phyloP scores from a whole-genome alignment of 2,329 filamentous ascomycete species.

The Diaporthe australafricana region DNA sequence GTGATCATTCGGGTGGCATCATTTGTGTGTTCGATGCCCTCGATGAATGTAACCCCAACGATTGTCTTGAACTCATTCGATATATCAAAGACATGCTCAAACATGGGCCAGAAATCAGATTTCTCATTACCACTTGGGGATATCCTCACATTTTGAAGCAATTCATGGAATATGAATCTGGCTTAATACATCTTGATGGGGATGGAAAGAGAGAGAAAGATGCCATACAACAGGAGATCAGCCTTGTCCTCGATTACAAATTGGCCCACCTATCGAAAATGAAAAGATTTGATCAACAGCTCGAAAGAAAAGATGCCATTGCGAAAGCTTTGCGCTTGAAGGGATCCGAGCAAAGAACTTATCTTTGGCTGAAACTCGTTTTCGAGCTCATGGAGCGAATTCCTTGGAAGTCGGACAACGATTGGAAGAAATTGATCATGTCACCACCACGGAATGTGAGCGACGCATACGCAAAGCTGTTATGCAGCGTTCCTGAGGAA shows the following conservation, averaged over 20 bases:
- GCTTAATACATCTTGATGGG: neutral
- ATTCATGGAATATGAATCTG: neutral
- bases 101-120: neutral
- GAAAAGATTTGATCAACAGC: neutral
- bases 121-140: neutral
- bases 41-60: neutral
- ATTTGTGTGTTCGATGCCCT: neutral
- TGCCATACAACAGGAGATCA: neutral
- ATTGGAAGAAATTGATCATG: neutral
- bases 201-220: neutral
- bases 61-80: neutral
- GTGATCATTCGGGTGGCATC: neutral
- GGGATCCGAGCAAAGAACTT: neutral
- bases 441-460: neutral
- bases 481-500: neutral
- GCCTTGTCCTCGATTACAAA: neutral
- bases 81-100: neutral
- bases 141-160: neutral
- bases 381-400: neutral
- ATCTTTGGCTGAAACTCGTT: neutral
- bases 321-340: neutral
- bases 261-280: neutral
- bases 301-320: neutral
- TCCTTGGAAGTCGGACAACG: neutral
- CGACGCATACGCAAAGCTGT: neutral